Evolutionary conservation across 768 basidiomycete species (phyloP).

Genomic region (Strobilomyces confusus): DNA sequence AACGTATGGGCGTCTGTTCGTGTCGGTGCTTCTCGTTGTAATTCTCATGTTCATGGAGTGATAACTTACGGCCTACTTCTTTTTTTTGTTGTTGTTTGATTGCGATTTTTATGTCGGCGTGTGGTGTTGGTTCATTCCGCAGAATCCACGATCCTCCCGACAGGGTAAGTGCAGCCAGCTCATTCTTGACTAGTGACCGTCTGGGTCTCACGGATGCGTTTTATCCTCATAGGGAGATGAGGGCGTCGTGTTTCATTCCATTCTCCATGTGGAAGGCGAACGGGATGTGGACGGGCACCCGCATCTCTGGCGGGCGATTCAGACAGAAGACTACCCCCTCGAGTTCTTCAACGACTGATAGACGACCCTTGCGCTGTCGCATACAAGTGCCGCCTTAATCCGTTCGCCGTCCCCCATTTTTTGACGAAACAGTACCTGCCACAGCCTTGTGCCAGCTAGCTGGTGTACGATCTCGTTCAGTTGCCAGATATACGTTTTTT

Average conservation of each 20-base stretch:
- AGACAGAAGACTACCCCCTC: constrained; percentile 52
- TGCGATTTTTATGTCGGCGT: not conserved
- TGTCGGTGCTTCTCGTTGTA: constrained; percentile 4
- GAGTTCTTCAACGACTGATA: constrained; percentile 28
- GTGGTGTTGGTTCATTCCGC: constrained; percentile 8
- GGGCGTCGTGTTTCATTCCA: constrained; percentile 68
- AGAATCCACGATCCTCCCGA: constrained; percentile 78
- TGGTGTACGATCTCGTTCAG: not conserved
- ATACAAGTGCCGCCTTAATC: not conserved
- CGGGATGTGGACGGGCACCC: constrained; percentile 45
- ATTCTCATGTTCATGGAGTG: constrained; percentile 2
- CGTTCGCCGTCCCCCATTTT: not conserved
- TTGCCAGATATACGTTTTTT: constrained; percentile 1
- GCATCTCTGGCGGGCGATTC: constrained; percentile 62
- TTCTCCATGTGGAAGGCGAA: constrained; percentile 58
- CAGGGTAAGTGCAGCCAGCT: constrained; percentile 40
- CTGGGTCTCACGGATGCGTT: constrained; percentile 7
- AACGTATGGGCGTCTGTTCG: constrained; percentile 7
- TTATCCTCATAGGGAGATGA: constrained; percentile 47
- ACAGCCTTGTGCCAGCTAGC: constrained; percentile 9
- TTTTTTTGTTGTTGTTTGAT: constrained; percentile 3
- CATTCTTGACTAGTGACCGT: not conserved
- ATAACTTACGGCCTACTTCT: constrained; percentile 10
- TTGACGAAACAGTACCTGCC: constrained; percentile 20
- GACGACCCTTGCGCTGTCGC: not conserved